A percentile compares a stretch with the other conserved stretches of the same genome.
These are phyloP conservation scores for Penicillium bialowiezense DNA, from an alignment of 495 filamentous ascomycete genomes.

Conservation along the genomic window DNA sequence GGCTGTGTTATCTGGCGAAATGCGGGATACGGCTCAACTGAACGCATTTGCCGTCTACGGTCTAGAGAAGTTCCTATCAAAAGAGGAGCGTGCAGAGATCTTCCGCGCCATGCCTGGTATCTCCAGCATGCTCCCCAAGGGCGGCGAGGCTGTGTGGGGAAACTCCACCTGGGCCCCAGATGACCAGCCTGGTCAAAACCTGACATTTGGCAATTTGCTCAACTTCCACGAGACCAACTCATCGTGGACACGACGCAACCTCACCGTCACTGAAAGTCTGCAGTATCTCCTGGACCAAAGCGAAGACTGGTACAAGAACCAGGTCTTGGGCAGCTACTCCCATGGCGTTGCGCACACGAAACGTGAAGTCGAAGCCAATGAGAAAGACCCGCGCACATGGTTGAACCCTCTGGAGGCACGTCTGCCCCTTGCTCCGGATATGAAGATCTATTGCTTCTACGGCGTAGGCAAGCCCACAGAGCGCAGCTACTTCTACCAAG, in stretches of 20 bases:
- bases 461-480: conserved; percentile 90
- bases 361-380: conserved; percentile 83
- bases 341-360: conserved; percentile 81
- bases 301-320: conserved; percentile 81
- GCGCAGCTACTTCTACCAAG: conserved; percentile 84
- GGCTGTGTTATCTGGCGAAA: conserved; percentile 90
- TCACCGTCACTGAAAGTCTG: conserved; percentile 76
- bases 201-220: conserved; percentile 76
- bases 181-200: conserved; percentile 67
- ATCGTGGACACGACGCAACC: conserved; percentile 62
- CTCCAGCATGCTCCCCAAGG: conserved; percentile 95
- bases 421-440: conserved; percentile 79
- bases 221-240: conserved; percentile 76
- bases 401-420: conserved; percentile 91
- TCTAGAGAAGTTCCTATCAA: conserved; percentile 89
- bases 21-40: conserved; percentile 96
- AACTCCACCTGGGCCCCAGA: conserved; percentile 88
- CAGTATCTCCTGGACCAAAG: conserved; percentile 71
- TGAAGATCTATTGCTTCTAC: conserved; percentile 99
- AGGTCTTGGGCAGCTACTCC: conserved; percentile 72
- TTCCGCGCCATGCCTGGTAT: conserved; percentile 97
- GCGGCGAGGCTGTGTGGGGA: conserved; percentile 92
- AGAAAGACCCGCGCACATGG: conserved; percentile 80
- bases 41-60: conserved; percentile 98
- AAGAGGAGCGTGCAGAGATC: conserved; percentile 85